phyloP scores from a whole-genome alignment of 2,329 filamentous ascomycete genomes.

The Xylaria sp. region DNA sequence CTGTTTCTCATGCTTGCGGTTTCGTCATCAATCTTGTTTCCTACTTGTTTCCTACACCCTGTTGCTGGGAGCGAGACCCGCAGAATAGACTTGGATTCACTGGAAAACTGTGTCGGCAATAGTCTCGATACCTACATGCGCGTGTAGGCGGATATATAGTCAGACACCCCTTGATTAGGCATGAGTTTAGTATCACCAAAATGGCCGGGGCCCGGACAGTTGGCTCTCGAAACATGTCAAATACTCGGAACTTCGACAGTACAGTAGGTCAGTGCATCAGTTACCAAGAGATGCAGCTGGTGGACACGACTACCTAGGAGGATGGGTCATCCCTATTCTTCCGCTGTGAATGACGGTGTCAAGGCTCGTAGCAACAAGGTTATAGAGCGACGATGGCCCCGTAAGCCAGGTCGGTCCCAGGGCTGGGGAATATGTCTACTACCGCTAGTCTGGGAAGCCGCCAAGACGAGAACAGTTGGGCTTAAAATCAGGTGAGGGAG shows the following conservation, averaged over 20 bases:
- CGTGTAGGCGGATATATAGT: conserved; percentile 2
- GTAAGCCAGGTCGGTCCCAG: background rate
- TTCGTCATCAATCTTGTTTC: conserved; percentile 15
- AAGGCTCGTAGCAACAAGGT: background rate
- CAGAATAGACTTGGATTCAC: background rate
- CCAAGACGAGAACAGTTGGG: background rate
- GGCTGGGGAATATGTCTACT: background rate
- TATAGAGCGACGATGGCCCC: background rate
- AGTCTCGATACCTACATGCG: background rate
- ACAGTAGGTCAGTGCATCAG: background rate
- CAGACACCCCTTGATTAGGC: background rate
- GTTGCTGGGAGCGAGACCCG: background rate
- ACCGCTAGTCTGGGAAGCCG: background rate
- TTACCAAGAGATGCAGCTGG: background rate
- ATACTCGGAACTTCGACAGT: background rate
- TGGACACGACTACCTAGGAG: background rate
- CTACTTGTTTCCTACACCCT: background rate
- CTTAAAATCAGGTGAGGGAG: background rate
- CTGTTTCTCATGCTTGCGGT: background rate
- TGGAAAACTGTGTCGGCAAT: background rate
- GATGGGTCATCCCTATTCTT: conserved; percentile 5
- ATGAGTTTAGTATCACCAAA: background rate
- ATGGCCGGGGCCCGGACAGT: background rate
- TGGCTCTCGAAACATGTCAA: background rate
- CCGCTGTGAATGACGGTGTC: background rate